Conservation (phyloP, 345 rosid genomes). For the Bruguiera parviflora region DNA sequence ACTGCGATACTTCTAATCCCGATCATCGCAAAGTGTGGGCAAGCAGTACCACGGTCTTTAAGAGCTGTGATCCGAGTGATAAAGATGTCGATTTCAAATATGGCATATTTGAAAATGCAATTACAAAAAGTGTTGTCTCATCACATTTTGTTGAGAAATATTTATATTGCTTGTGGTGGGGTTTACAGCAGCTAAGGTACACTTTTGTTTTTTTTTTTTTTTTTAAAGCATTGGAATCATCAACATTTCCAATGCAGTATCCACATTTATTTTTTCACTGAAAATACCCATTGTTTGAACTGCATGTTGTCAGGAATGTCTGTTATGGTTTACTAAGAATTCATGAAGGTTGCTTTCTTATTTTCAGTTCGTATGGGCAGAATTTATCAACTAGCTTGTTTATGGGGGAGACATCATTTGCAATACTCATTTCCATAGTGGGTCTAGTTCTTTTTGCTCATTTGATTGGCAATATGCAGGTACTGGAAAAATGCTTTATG, state of each 20-base stretch:
- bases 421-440: conserved; percentile 75
- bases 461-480: conserved; percentile 98
- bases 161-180: conserved; percentile 93
- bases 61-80: conserved; percentile 44
- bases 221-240: background rate
- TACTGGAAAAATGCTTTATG: conserved; percentile 20
- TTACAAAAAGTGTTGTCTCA: conserved; percentile 60
- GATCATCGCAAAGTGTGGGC: conserved; percentile 42
- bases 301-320: too few species aligned
- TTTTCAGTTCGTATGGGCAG: conserved; percentile 86
- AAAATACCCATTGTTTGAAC: too few species aligned
- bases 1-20: conserved; percentile 47
- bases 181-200: conserved; percentile 87
- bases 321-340: background rate
- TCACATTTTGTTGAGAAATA: conserved; percentile 60
- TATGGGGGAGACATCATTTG: conserved; percentile 85
- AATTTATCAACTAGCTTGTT: conserved; percentile 70
- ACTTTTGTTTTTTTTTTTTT: background rate
- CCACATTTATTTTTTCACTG: background rate
- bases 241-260: background rate
- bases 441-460: conserved; percentile 92
- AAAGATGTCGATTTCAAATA: conserved; percentile 44
- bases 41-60: conserved; percentile 54
- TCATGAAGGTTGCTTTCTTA: conserved; percentile 25
- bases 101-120: conserved; percentile 70